Evolutionary conservation across 257 asterid species (phyloP).

Genomic region (Ilex asprella): DNA sequence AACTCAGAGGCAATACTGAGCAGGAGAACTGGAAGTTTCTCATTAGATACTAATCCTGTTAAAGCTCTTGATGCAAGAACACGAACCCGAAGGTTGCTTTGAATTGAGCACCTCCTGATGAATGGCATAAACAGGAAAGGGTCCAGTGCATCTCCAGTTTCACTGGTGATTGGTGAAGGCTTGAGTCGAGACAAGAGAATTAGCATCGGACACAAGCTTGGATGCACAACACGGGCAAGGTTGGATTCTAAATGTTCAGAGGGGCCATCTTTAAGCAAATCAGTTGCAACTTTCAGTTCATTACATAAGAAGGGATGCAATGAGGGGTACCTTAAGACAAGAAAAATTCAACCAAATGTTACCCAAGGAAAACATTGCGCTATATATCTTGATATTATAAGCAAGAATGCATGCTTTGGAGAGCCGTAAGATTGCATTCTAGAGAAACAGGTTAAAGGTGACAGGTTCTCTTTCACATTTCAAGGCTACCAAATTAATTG

Average conservation of each 20-base stretch:
- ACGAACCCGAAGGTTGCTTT: constrained; percentile 74
- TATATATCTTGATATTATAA: background rate
- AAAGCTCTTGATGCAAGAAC: constrained; percentile 88
- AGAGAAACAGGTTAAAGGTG: too few species aligned
- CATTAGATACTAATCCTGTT: constrained; percentile 71
- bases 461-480: too few species aligned
- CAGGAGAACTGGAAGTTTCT: constrained; percentile 60
- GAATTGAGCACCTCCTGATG: constrained; percentile 80
- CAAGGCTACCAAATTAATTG: too few species aligned
- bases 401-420: background rate
- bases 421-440: too few species aligned
- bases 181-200: constrained; percentile 82
- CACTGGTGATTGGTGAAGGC: constrained; percentile 77
- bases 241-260: constrained; percentile 42
- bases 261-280: constrained; percentile 48
- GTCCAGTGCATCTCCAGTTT: constrained; percentile 68
- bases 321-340: constrained; percentile 67
- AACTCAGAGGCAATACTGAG: constrained; percentile 71
- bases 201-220: constrained; percentile 91
- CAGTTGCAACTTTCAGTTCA: constrained; percentile 81
- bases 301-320: constrained; percentile 71
- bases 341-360: background rate
- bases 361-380: background rate
- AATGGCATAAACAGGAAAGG: constrained; percentile 84
- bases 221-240: constrained; percentile 71